Conservation (phyloP, 202 grass and related monocot species). For the Cymbopogon flexuosus region DNA sequence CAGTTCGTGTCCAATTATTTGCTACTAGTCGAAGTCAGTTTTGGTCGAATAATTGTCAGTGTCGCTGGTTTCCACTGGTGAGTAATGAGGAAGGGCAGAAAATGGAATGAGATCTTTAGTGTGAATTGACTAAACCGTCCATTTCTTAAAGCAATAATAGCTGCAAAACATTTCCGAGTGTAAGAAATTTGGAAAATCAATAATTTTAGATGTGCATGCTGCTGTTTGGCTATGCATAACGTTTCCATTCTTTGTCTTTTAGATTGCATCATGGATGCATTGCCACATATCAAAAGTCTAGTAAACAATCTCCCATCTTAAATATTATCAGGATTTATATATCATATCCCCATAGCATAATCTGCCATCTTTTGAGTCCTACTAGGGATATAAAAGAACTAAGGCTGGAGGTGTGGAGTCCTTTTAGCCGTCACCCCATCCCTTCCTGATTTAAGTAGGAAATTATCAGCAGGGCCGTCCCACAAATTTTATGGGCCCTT, state of each 20-base stretch:
- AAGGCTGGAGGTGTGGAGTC: background rate
- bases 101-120: background rate
- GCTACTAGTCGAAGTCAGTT: background rate
- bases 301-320: conserved; percentile 4
- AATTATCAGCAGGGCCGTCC: background rate
- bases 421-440: background rate
- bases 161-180: background rate
- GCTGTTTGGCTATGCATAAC: background rate
- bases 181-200: background rate
- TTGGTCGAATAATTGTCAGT: background rate
- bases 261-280: conserved; percentile 1
- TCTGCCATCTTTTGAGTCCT: background rate
- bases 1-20: background rate
- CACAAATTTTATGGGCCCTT: no score
- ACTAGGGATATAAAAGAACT: background rate
- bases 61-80: background rate
- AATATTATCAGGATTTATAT: background rate
- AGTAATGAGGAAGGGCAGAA: background rate
- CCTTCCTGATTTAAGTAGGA: background rate
- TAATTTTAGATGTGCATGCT: background rate
- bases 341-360: background rate
- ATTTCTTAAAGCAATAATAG: background rate
- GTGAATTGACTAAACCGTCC: background rate
- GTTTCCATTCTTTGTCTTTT: background rate
- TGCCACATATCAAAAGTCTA: conserved; percentile 5